Evolutionary conservation across 352 stramenopile genomes (phyloP), one percentile per base, ranked within the genome.

Genomic region (Pythium dissimile): DNA sequence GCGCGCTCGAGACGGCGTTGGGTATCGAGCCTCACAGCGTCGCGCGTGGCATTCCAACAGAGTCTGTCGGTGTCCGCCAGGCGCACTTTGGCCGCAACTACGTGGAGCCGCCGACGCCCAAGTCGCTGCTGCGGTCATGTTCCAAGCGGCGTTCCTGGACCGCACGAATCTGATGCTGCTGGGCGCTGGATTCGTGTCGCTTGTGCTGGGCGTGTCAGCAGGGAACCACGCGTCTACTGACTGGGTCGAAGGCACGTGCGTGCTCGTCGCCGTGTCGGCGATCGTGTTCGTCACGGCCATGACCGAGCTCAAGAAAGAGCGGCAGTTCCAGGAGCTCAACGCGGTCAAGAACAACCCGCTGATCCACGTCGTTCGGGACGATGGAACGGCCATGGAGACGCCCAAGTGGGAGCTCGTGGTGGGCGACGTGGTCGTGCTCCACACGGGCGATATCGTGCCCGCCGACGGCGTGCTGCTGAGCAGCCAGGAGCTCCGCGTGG

Each of bases 181-280:
- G 32, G 54, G 42, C 24, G 76, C 82, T 27, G 76, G 79, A 0
- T 21, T 73, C 5, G 67, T 91, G 10, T 88, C 77, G 18, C 60
- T 92, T 5, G 49, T 88, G 32, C 65, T 89, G 8, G 72, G 76
- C 23, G 35, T 64, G 23, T 52, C 58, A 5, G 66, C 54, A 9
- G 63, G 70, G 3, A 42, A 53, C 15, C 48, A 71, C 38, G 37
- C 48, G 8, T 43, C 62, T 12, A 69, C 67, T 26, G 80, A 75
- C 31, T 97, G 91, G 91, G 83, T 97, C 38, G 89, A 97, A 76
- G 91, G 89, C 27, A 69, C 76, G n/a, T 90, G 86, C 27, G 97
- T 97, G 63, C 59, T 97, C 18, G 47, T 79, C 15, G 81, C 88
- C 1, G 90, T 97, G 23, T 49, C 75, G 5, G 86, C 96, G 52